Evolutionary conservation across 108 stramenopile species (phyloP), one percentile per base, ranked within the genome.

Genomic region (Cyclotella atomus): DNA sequence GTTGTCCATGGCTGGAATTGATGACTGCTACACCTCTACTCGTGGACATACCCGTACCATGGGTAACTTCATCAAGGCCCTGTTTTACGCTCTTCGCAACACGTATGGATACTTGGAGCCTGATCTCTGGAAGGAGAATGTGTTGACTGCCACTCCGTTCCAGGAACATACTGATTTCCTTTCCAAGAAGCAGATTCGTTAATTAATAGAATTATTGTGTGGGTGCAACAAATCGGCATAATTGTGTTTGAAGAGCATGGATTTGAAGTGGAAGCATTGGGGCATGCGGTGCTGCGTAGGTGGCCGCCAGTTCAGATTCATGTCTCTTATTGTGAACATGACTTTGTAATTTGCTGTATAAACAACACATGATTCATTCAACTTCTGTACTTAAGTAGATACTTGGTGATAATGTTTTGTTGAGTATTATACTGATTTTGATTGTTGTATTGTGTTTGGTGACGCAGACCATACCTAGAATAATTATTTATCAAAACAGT

Each of bases 31-130:
- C 94, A 88, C 95, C 70, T 88, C 88, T 52, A 65, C 94, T 12
- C 67, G 86, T 64, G 98, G 99, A 59, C 98, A 99, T 96, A 95
- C 99, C 70, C 98, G 99, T 82, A 99, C 99, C 86, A 97, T 97
- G 89, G 98, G 98, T 75, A 99, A 99, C 96, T 98, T 96, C 85
- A 97, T 99, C 91, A 99, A 97, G 97, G 99, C 98, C 28, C 89
- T 98, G 67, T 99, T 95, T 93, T 94, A 91, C 68, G 98, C 99
- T 61, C 89, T 99, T 15, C 83, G 89, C 27, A 95, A 94, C 86
- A 98, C 98, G 56, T 99, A 99, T 87, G 96, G 96, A 67, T 99
- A 96, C 95, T 84, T 99, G 65, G 90, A 88, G 76, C 99, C 99
- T 23, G 99, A 99, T 70, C 92, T 99, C 75, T 99, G 99, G 99